Base-by-base conservation (phyloP, 768 basidiomycete species). In the Leccinum obscurum region DNA sequence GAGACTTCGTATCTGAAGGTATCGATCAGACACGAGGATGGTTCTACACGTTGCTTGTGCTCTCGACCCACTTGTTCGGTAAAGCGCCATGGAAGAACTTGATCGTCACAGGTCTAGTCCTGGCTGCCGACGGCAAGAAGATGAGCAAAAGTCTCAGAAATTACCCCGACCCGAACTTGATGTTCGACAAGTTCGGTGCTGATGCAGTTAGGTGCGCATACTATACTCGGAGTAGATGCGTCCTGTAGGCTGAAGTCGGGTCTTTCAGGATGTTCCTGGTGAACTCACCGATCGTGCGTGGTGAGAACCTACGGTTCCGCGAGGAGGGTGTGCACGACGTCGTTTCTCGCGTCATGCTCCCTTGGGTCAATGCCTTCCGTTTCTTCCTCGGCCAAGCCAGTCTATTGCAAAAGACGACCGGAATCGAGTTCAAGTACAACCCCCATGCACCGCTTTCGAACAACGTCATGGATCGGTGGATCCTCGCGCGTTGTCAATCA, bases 391-490 rank as follows among this genome's bases (percentile, higher is more conserved):
- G 93, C n/a, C 95, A 98, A 72, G 92, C 86, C 35, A 88, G 87
- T 4, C 79, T 99, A 26, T 80, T 93, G 67, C 89, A 93, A 75
- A 96, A 96, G 72, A 85, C 84, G 22, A 82, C 83, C 9, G 87
- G 87, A 4, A 76, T 85, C 61, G 84, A 87, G 53, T 98, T 97
- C 79, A 78, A 81, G 63, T 98, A 98, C 75, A 85, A 97, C 69
- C 82, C 90, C 17, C 86, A 93, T 66, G 91, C 91, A 1, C 83
- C 89, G 6, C 78, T 90, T n/a, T 91, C 92, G 15, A 83, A 77
- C 65, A 99, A 98, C 71, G 95, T 98, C 69, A 98, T 98, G 96
- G 97, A 99, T 70, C 84, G 92, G 44, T 98, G 97, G 97, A 91
- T 98, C 71, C 85, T 99, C 49, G 97, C 97, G 14, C 83, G 94